Conservation (phyloP, 768 basidiomycete genomes). For the Pisolithus sp. region DNA sequence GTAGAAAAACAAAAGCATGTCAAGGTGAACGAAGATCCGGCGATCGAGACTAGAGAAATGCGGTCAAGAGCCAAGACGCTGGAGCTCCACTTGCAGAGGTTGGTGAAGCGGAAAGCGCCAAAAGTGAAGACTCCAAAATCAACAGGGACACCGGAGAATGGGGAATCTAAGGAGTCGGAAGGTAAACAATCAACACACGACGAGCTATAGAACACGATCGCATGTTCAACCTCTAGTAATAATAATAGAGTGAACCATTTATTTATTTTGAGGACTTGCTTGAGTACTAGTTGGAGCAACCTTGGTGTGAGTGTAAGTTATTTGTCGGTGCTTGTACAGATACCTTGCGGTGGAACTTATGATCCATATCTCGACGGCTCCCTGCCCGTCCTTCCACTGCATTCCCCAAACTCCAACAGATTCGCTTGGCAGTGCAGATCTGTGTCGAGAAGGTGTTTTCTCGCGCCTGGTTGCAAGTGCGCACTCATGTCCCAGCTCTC, state of each 20-base stretch:
- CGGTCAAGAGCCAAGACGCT: slow-evolving; percentile 74
- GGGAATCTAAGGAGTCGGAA: slow-evolving; percentile 13
- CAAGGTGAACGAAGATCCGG: slow-evolving; percentile 73
- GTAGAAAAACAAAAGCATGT: slow-evolving; percentile 78
- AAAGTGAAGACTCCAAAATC: slow-evolving; percentile 44
- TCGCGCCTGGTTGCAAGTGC: not conserved
- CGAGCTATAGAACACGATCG: slow-evolving; percentile 19
- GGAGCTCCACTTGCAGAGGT: slow-evolving; percentile 64
- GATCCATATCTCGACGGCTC: not conserved
- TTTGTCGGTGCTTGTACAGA: slow-evolving; percentile 19
- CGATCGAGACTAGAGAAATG: slow-evolving; percentile 83
- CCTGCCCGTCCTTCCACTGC: not conserved
- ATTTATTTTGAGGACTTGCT: too few species aligned
- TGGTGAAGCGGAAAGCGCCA: slow-evolving; percentile 63
- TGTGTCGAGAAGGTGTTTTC: slow-evolving; percentile 2
- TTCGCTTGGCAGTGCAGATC: slow-evolving; percentile 2
- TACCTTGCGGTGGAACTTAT: not conserved
- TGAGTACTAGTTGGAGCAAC: too few species aligned
- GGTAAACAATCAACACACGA: slow-evolving; percentile 22
- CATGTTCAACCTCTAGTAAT: not conserved
- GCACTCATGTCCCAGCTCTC: slow-evolving; percentile 40
- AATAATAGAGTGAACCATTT: too few species aligned
- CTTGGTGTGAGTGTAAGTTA: too few species aligned
- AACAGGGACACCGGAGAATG: slow-evolving; percentile 4
- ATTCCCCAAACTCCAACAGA: not conserved